phyloP scores from a whole-genome alignment of 495 filamentous ascomycete species.

The Jackrogersella multiformis region DNA sequence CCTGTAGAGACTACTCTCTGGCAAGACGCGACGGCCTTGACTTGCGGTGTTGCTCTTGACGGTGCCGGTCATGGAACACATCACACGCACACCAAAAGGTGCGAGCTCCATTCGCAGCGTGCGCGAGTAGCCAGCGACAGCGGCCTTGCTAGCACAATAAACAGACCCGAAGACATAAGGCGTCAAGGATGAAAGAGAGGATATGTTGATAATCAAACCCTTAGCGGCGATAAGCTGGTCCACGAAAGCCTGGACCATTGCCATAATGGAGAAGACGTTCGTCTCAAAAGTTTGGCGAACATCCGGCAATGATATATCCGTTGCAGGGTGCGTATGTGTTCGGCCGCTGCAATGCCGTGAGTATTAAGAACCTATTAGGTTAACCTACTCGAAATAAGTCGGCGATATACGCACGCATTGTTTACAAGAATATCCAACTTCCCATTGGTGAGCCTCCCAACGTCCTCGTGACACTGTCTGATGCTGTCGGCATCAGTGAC shows the following conservation, averaged over 20 bases:
- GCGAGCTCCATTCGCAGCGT: constrained; percentile 63
- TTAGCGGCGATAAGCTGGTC: constrained; percentile 61
- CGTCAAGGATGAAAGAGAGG: constrained; percentile 58
- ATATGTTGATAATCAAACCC: constrained; percentile 66
- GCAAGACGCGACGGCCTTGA: constrained; percentile 50
- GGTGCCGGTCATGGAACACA: constrained; percentile 61
- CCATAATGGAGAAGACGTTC: constrained; percentile 69
- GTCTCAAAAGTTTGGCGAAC: constrained; percentile 67
- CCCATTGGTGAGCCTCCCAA: constrained; percentile 62
- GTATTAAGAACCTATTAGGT: no score
- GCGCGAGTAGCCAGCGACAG: constrained; percentile 60
- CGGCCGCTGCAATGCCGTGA: constrained; percentile 52
- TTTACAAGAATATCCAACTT: constrained; percentile 73
- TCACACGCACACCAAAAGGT: constrained; percentile 64
- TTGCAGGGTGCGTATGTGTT: constrained; percentile 59
- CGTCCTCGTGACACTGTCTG: constrained; percentile 55
- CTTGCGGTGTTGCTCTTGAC: constrained; percentile 57
- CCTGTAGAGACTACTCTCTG: constrained; percentile 53
- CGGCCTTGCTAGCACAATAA: constrained; percentile 65
- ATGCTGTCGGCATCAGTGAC: constrained; percentile 63
- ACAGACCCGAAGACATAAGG: constrained; percentile 59
- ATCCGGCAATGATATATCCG: constrained; percentile 61
- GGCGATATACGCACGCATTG: constrained; percentile 61
- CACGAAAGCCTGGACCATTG: constrained; percentile 63
- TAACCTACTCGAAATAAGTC: background rate